Evolutionary conservation across 257 asterid genomes (phyloP).

Genomic region (Petunia axillaris): DNA sequence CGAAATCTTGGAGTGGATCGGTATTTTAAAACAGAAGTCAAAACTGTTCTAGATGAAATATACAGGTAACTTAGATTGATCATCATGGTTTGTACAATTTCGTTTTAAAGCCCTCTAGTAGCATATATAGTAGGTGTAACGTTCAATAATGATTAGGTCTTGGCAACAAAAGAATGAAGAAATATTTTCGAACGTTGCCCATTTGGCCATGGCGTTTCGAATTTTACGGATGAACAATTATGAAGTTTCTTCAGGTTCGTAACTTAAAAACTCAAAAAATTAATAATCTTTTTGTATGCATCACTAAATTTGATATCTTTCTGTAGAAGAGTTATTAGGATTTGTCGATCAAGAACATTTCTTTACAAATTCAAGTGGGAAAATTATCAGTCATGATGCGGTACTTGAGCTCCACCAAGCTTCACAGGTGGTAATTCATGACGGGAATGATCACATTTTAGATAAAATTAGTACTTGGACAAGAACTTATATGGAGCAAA

Average conservation of each 20-base stretch:
- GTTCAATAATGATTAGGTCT: conserved; percentile 7
- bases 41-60: conserved; percentile 30
- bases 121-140: neutral
- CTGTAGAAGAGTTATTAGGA: conserved; percentile 43
- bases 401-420: too few relatives aligned
- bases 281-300: neutral
- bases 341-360: conserved; percentile 35
- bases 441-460: too few relatives aligned
- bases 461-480: too few relatives aligned
- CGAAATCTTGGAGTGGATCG: conserved; percentile 40
- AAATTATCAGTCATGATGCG: too few relatives aligned
- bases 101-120: neutral
- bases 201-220: conserved; percentile 52
- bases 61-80: conserved; percentile 29
- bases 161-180: conserved; percentile 40
- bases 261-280: neutral
- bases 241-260: conserved; percentile 38
- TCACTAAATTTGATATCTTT: neutral
- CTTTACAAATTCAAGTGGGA: conserved; percentile 1
- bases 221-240: conserved; percentile 40
- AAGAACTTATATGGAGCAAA: too few relatives aligned
- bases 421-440: too few relatives aligned
- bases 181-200: conserved; percentile 31
- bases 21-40: conserved; percentile 30
- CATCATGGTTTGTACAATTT: neutral